Percentiles rank a stretch among this genome's conserved stretches.
phyloP scores from a whole-genome alignment of 306 rosid species.

The Hylodesmum podocarpum region DNA sequence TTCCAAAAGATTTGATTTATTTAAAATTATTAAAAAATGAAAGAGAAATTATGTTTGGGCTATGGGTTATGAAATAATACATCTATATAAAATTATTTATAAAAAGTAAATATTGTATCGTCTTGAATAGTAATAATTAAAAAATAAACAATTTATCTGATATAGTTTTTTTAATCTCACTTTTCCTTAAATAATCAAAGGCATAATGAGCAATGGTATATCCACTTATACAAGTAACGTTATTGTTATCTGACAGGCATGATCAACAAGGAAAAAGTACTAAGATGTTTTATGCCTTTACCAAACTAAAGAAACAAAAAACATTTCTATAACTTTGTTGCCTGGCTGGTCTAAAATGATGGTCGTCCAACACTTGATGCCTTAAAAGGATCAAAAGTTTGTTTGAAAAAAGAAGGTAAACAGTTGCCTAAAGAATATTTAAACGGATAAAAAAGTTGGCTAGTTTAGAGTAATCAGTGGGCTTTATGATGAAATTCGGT shows the following conservation, averaged over 20 bases:
- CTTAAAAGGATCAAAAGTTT: slow-evolving; percentile 52
- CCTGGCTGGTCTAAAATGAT: slow-evolving; percentile 41
- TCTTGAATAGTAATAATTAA: too few relatives aligned
- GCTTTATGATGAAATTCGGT: slow-evolving; percentile 46
- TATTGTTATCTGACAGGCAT: not conserved
- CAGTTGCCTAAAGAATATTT: slow-evolving; percentile 22
- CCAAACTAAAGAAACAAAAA: slow-evolving; percentile 34
- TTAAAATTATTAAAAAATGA: not conserved
- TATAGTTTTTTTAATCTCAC: not conserved
- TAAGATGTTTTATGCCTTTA: slow-evolving; percentile 29
- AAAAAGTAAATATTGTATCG: too few relatives aligned
- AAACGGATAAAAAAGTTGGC: slow-evolving; percentile 17
- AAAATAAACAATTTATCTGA: not conserved
- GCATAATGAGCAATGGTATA: not conserved
- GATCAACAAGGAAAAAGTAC: slow-evolving; percentile 18
- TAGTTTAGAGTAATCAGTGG: slow-evolving; percentile 31
- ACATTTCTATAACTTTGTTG: slow-evolving; percentile 24
- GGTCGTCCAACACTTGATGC: slow-evolving; percentile 40
- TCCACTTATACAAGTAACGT: not conserved
- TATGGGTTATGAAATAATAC: not conserved
- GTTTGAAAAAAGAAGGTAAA: slow-evolving; percentile 24
- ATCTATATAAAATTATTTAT: too few relatives aligned
- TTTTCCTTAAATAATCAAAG: not conserved
- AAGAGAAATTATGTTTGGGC: not conserved
- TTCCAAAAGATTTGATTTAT: not conserved